Evolutionary conservation across 208 protist species (phyloP).

Genomic region (Wallacemonas sp.): DNA sequence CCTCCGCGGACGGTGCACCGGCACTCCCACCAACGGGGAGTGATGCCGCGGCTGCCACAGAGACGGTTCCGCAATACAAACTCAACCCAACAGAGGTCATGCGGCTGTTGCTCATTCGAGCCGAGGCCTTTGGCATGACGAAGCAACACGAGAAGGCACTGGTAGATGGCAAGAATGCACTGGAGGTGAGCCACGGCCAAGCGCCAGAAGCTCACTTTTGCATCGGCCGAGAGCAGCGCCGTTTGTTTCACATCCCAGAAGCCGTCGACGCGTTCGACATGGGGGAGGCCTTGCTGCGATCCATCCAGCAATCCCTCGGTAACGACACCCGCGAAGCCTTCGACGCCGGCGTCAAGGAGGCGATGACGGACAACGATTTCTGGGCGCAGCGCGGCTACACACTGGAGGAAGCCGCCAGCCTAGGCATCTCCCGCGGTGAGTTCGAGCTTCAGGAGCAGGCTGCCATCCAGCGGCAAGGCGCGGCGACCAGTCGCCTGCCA

Average conservation of each 20-base stretch:
- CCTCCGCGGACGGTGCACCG: not conserved
- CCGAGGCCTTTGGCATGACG: conserved; percentile 53
- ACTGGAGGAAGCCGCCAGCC: conserved; percentile 38
- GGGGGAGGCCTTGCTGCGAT: conserved; percentile 49
- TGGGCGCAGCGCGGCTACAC: conserved; percentile 70
- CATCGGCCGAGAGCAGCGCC: conserved; percentile 57
- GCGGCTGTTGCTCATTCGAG: conserved; percentile 70
- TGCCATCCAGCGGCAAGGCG: conserved; percentile 10
- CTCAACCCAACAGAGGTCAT: conserved; percentile 66
- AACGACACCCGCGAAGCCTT: conserved; percentile 13
- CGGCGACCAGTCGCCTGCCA: not conserved
- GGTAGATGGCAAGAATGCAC: conserved; percentile 53
- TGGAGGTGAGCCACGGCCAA: conserved; percentile 47
- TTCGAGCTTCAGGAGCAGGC: conserved; percentile 49
- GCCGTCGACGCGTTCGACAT: conserved; percentile 62
- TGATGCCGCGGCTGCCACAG: not conserved
- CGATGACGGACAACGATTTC: conserved; percentile 52
- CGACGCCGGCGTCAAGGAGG: conserved; percentile 21
- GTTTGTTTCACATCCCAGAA: conserved; percentile 50
- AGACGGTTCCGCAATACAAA: not conserved
- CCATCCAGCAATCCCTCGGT: conserved; percentile 27
- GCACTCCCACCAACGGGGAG: not conserved
- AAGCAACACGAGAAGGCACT: conserved; percentile 62
- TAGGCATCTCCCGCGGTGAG: conserved; percentile 40
- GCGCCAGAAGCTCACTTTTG: conserved; percentile 72